Evolutionary conservation across 805 yeast species (phyloP).

Genomic region (Candida chauliodis): DNA sequence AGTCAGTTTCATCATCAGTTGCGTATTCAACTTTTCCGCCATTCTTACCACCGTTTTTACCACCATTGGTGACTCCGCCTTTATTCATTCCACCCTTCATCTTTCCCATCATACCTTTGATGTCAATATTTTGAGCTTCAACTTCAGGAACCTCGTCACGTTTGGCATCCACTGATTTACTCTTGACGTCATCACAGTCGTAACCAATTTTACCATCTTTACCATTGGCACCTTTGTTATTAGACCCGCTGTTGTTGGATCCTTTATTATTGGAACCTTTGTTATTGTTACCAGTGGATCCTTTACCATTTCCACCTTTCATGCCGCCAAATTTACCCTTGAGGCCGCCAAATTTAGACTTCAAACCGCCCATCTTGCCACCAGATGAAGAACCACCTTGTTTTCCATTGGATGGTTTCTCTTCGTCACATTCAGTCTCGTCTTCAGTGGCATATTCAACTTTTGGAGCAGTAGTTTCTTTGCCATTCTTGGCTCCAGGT

Average conservation of each 20-base stretch:
- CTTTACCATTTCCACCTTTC: constrained; percentile 1
- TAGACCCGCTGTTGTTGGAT: not conserved
- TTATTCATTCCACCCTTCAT: not conserved
- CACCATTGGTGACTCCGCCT: not conserved
- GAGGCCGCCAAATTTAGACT: not conserved
- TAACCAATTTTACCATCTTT: not conserved
- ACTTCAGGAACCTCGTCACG: not conserved
- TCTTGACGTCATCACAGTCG: not conserved
- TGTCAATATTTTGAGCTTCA: constrained; percentile 6
- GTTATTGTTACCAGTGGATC: not conserved
- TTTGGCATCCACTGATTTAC: not conserved
- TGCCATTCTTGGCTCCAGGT: not conserved
- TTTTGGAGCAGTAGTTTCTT: not conserved
- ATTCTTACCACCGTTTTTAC: not conserved
- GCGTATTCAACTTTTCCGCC: not conserved
- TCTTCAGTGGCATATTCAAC: not conserved
- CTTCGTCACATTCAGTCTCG: constrained; percentile 1
- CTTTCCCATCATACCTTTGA: not conserved
- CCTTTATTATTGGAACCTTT: not conserved
- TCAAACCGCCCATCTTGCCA: not conserved
- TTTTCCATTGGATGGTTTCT: not conserved
- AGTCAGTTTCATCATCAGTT: not conserved
- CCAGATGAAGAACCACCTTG: not conserved
- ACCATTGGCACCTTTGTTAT: not conserved
- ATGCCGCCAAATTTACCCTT: constrained; percentile 4